Conservation (phyloP, 257 asterid species). For the Nicotiana benthamiana region DNA sequence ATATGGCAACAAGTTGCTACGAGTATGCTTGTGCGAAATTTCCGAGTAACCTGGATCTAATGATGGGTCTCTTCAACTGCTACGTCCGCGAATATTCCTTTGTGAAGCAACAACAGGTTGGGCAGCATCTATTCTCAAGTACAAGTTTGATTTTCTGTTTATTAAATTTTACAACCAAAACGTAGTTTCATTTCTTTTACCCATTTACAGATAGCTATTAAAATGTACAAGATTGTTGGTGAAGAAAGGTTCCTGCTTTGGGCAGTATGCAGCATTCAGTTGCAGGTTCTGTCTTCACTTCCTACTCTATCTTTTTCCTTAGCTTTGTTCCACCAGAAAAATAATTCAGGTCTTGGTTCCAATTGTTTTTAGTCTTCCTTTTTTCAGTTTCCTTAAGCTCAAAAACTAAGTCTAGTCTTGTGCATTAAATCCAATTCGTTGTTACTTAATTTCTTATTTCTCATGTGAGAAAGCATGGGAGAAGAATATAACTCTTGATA, state of each 20-base stretch:
- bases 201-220: conserved; percentile 69
- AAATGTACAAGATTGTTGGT: conserved; percentile 79
- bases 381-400: not conserved
- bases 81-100: conserved; percentile 88
- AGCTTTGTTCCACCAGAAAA: too few species aligned
- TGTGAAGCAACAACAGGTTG: conserved; percentile 98
- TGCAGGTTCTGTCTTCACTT: conserved; percentile 59
- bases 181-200: not conserved
- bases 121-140: conserved; percentile 10
- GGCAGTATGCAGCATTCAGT: conserved; percentile 98
- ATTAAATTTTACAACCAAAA: not conserved
- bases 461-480: too few species aligned
- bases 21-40: conserved; percentile 75
- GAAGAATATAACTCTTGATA: too few species aligned
- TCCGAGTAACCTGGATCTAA: conserved; percentile 72
- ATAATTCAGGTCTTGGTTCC: not conserved
- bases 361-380: not conserved
- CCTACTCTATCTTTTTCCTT: conserved; percentile 2
- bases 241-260: conserved; percentile 94
- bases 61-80: conserved; percentile 93
- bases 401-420: not conserved
- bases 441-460: not conserved
- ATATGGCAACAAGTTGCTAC: conserved; percentile 88
- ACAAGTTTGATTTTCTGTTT: not conserved
- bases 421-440: not conserved